Percentiles rank a stretch among this genome's conserved stretches.
Evolutionary conservation across 225 moss, liverwort and hornwort genomes (phyloP).

Genomic region (Ulota crispa): DNA sequence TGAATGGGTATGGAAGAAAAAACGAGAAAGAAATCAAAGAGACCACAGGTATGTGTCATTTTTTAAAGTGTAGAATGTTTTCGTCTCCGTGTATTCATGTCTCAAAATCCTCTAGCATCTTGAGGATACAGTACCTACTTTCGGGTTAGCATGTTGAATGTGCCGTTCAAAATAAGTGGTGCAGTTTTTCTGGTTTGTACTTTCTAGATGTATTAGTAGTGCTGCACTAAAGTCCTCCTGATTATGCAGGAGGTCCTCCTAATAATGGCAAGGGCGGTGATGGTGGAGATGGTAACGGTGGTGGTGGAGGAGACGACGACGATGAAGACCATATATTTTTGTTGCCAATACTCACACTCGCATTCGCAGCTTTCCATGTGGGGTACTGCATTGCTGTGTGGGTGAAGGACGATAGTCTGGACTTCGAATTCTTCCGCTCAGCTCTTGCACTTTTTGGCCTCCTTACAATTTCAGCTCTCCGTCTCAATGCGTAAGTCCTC

Average conservation of each 20-base stretch:
- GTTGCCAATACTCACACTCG: constrained; percentile 70
- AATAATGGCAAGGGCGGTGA: constrained; percentile 79
- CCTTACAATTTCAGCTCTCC: constrained; percentile 67
- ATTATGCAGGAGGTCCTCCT: constrained; percentile 63
- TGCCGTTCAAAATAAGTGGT: constrained; percentile 1
- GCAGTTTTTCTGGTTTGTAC: background rate
- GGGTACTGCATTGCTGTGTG: constrained; percentile 85
- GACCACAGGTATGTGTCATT: too few relatives aligned
- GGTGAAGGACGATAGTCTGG: constrained; percentile 76
- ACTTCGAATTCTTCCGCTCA: constrained; percentile 74
- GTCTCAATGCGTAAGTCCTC: constrained; percentile 72
- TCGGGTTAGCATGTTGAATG: background rate
- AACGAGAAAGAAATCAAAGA: too few relatives aligned
- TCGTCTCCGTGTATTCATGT: too few relatives aligned
- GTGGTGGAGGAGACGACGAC: constrained; percentile 77
- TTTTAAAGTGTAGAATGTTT: too few relatives aligned
- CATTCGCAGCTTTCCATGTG: constrained; percentile 81
- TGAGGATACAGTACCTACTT: background rate
- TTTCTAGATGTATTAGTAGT: background rate
- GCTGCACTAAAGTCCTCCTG: background rate
- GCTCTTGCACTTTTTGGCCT: constrained; percentile 73
- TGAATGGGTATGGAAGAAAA: too few relatives aligned
- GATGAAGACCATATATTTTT: constrained; percentile 76
- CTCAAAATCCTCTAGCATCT: too few relatives aligned
- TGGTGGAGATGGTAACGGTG: constrained; percentile 71